Evolutionary conservation across 2,329 filamentous ascomycete species (phyloP).

Genomic region (Verticillium nonalfalfae): DNA sequence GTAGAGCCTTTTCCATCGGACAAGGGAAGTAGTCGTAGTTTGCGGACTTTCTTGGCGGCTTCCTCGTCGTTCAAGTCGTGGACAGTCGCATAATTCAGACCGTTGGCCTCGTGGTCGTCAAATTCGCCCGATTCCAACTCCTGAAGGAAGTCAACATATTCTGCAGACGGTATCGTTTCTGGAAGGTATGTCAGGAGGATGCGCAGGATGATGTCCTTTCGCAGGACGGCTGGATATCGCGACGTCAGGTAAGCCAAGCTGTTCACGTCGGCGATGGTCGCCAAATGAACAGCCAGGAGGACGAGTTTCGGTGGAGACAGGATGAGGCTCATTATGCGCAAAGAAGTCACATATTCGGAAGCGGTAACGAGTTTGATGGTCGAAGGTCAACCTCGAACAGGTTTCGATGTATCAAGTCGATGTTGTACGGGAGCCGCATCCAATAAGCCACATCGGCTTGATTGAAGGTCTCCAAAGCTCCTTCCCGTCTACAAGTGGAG

Average conservation of each 20-base stretch:
- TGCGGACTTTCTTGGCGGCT: constrained; percentile 57
- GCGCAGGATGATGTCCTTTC: constrained; percentile 59
- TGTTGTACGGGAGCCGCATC: not conserved
- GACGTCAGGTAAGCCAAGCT: constrained; percentile 55
- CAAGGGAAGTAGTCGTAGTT: constrained; percentile 57
- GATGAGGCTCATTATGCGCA: constrained; percentile 27
- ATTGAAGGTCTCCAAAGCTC: not conserved
- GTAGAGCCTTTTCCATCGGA: constrained; percentile 37
- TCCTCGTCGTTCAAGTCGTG: constrained; percentile 54
- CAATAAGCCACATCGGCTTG: not conserved
- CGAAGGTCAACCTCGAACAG: not conserved
- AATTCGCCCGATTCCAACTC: constrained; percentile 46
- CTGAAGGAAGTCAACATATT: constrained; percentile 56
- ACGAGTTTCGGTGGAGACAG: constrained; percentile 63
- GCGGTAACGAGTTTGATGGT: not conserved
- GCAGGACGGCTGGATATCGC: constrained; percentile 50
- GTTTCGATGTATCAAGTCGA: not conserved
- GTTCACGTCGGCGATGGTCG: constrained; percentile 58
- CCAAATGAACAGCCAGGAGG: constrained; percentile 65
- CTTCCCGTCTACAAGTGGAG: not conserved
- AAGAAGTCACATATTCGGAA: not conserved
- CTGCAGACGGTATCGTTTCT: constrained; percentile 57
- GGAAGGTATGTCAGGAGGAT: constrained; percentile 74
- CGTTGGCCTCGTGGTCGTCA: constrained; percentile 27
- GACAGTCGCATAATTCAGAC: constrained; percentile 51